These are phyloP conservation scores for Gamarada debralockiae DNA, from an alignment of 495 filamentous ascomycete genomes.

Conservation along the genomic window DNA sequence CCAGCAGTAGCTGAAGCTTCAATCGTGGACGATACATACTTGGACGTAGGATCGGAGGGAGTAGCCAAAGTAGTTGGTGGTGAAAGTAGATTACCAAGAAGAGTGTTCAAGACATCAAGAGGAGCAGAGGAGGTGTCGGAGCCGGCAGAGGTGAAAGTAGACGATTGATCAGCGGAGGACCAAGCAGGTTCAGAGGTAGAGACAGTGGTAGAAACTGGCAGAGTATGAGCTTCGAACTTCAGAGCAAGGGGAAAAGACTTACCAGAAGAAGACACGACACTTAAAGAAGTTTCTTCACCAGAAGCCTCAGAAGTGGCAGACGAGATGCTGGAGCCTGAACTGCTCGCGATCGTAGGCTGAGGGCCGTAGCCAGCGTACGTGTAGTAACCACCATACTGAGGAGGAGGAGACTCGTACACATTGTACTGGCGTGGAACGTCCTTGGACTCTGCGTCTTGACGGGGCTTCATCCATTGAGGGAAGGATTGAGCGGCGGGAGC, in stretches of 20 bases:
- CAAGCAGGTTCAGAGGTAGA: background rate
- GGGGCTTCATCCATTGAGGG: slow-evolving; percentile 23
- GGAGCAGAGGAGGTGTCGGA: background rate
- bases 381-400: slow-evolving; percentile 37
- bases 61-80: background rate
- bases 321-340: background rate
- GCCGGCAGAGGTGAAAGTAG: background rate
- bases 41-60: background rate
- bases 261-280: background rate
- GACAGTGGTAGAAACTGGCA: background rate
- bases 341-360: slow-evolving; percentile 20
- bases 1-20: background rate
- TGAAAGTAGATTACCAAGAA: background rate
- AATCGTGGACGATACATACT: background rate
- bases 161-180: background rate
- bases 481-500: slow-evolving; percentile 27
- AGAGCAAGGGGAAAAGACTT: background rate
- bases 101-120: no score
- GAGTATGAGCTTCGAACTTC: background rate
- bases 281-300: slow-evolving; percentile 8
- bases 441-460: slow-evolving; percentile 16
- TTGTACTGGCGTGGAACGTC: slow-evolving; percentile 20
- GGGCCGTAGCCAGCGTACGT: slow-evolving; percentile 32
- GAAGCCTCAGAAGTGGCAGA: slow-evolving; percentile 2
- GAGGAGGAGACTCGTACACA: slow-evolving; percentile 34